These are phyloP conservation scores for Cladophialophora chaetospira DNA, from an alignment of 2,329 filamentous ascomycete genomes.

Conservation along the genomic window DNA sequence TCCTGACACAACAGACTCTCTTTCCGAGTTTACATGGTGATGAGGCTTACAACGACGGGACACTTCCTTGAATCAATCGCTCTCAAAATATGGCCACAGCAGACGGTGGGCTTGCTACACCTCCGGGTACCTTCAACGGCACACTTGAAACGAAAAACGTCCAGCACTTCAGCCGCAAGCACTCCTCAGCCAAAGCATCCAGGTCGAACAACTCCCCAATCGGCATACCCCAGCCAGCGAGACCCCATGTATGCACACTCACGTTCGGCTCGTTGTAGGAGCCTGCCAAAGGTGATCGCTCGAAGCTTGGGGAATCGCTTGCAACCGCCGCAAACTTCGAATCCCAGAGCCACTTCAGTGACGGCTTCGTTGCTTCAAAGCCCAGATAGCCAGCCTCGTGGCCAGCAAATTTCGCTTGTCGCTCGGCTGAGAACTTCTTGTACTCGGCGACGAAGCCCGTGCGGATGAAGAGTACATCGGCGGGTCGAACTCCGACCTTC, in stretches of 20 bases:
- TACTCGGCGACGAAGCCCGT: background rate
- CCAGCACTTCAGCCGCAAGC: conserved; percentile 37
- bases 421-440: background rate
- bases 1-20: too few species aligned
- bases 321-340: conserved; percentile 38
- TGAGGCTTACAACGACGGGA: too few species aligned
- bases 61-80: too few species aligned
- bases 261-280: background rate
- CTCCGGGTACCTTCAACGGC: conserved; percentile 25
- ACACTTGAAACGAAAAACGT: conserved; percentile 51
- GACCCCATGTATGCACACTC: conserved; percentile 19
- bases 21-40: too few species aligned
- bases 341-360: conserved; percentile 38
- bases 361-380: conserved; percentile 38
- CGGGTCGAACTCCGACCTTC: background rate
- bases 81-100: conserved; percentile 27
- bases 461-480: background rate
- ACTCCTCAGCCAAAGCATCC: conserved; percentile 41
- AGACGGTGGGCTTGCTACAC: conserved; percentile 28
- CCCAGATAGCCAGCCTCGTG: conserved; percentile 51
- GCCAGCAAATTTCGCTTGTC: conserved; percentile 42
- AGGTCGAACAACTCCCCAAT: conserved; percentile 38
- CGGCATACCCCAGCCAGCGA: conserved; percentile 33
- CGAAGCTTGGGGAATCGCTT: conserved; percentile 37
- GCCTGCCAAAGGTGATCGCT: background rate